Base-by-base conservation (phyloP, 106 monocot genomes). In the Cymbidium sinense region DNA sequence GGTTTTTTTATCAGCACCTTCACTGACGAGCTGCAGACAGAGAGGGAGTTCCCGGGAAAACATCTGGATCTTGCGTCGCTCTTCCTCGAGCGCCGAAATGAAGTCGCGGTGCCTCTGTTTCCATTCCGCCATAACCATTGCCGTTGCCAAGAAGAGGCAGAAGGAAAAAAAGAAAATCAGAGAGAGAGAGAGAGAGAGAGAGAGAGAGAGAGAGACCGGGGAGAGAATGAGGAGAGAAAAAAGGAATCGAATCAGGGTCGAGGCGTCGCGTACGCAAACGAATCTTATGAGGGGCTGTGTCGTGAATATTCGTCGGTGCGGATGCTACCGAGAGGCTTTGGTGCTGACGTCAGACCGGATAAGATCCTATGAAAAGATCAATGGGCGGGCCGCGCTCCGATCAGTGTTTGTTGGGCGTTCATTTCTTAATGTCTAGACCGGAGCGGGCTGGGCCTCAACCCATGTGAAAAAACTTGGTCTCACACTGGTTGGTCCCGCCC, bases 61-160 rank as follows among this genome's bases (percentile, higher is more conserved):
- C 54, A 95, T 88, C 73, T 86, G 73, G 64, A 95, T 90, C 86
- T 95, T 95, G 64, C 80, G 76, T 33, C 83, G 85, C 81, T 95
- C 95, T 65, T 92, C 89, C 39, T 95, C 89, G 29, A 95, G 86
- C 33, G 82, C 85, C 19, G 74, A 36, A 28, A 91, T 47, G 61
- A 86, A 92, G 21, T 88, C 92, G 13, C 70, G 23, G 34, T 23
- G 79, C 31, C 51, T 36, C 34, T 51, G 78, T 50, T 61, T 35
- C 33, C 36, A 28, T 34, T 55, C 77, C 28, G 61, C 15, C 52
- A 70, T 30, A 70, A 71, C 75, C 70, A 76, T 77, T 55, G 51
- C 28, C 8, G 30, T 27, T 44, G 19, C 9, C 13, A 29, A 7
- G 33, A 74, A 41, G 34, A 39, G 5, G 12, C 0, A 33, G 13